Base-by-base conservation (phyloP, 192 early-diverging fungal species). In the Chytriomyces confervae region DNA sequence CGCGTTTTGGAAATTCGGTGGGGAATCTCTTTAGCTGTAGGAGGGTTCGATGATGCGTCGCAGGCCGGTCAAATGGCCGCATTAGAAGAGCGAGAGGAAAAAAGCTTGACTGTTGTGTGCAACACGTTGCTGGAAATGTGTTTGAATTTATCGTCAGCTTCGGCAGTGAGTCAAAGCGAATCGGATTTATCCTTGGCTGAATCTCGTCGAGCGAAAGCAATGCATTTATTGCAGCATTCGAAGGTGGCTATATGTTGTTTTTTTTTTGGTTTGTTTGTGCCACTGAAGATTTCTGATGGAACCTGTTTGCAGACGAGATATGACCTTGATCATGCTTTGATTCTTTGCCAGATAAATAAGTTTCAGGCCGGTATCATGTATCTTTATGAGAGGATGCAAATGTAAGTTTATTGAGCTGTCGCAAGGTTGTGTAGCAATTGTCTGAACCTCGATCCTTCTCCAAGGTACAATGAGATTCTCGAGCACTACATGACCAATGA, bases 121-220 rank as follows among this genome's bases (percentile, higher is more conserved):
- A 93, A 95, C 75, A 96, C 96, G 5, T 81, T 99, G 29, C 77
- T 99, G 66, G 96, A 99, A 77, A 87, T 99, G 23, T 95, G 97
- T 73, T 80, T 96, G 75, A 88, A 88, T 63, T 57, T 67, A 86
- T 77, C 47, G 76, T 81, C 61, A 9, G 44, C 46, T 23, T 76
- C 72, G 69, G 78, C 20, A 60, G 50, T 70, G 76, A n/a, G 16
- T 57, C 13, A 20, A n/a, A 57, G 53, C 3, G 49, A 61, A 72
- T 4, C 48, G 49, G 16, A 61, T 23, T 27, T 72, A 11, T 48
- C 23, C 8, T n/a, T 53, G n/a, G 27, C 29, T 10, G 51, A 71
- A 9, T 24, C 60, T 8, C 51, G 80, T 61, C 78, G 80, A 51
- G 83, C 90, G 47, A 94, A 94, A 57, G 91, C 91, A 0, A 79